Evolutionary conservation across 2,329 filamentous ascomycete species (phyloP).

Genomic region (Botryotinia globosa): DNA sequence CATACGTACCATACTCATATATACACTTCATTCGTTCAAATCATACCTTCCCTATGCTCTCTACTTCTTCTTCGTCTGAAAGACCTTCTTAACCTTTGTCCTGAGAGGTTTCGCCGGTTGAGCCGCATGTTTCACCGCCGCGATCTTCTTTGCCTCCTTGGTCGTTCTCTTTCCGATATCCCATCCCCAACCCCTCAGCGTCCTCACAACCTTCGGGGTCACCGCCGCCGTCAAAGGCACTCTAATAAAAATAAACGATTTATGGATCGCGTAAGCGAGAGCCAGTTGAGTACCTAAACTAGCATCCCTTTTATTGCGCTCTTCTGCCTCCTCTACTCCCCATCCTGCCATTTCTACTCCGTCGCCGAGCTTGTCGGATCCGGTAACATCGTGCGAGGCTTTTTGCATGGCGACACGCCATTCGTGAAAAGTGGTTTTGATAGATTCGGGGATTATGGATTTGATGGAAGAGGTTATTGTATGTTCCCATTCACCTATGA

Average conservation of each 20-base stretch:
- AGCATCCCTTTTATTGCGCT: constrained; percentile 61
- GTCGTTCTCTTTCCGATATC: constrained; percentile 77
- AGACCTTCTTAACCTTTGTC: background rate
- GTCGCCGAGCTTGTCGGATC: constrained; percentile 46
- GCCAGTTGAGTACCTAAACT: constrained; percentile 85
- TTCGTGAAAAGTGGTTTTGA: constrained; percentile 53
- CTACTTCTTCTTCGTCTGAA: background rate
- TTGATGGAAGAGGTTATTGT: constrained; percentile 60
- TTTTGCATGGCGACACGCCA: constrained; percentile 49
- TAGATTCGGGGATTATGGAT: constrained; percentile 56
- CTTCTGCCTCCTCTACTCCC: constrained; percentile 63
- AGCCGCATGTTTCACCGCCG: constrained; percentile 27
- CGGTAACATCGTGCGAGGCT: constrained; percentile 45
- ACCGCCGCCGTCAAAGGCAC: constrained; percentile 88
- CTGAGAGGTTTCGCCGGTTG: constrained; percentile 22
- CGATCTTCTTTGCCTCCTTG: constrained; percentile 39
- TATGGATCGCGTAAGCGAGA: constrained; percentile 94
- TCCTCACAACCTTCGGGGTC: constrained; percentile 91
- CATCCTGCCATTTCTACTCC: constrained; percentile 52
- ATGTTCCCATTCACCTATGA: constrained; percentile 60
- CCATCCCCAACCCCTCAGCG: constrained; percentile 85
- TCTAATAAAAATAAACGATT: constrained; percentile 95
- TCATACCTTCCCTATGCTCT: background rate
- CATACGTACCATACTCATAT: background rate
- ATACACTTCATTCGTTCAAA: background rate